phyloP scores from a whole-genome alignment of 257 asterid genomes.

The Lantana camara region DNA sequence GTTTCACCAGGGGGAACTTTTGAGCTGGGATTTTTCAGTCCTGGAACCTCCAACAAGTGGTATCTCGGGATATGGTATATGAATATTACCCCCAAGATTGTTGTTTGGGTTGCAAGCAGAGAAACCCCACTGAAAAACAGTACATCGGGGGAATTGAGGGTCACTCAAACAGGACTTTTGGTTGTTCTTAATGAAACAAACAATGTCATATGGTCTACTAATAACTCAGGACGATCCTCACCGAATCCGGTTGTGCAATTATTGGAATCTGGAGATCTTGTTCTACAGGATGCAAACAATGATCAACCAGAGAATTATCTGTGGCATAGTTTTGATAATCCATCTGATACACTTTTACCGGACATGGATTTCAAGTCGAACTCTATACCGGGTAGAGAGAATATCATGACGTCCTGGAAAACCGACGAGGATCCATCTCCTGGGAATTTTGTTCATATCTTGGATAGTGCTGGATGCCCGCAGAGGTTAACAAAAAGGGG shows the following conservation, averaged over 20 bases:
- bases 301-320: not conserved
- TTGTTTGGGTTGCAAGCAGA: not conserved
- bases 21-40: no score
- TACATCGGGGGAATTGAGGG: constrained; percentile 26
- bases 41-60: no score
- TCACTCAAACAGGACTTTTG: constrained; percentile 28
- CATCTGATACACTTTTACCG: constrained; percentile 37
- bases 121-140: constrained; percentile 22
- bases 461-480: constrained; percentile 32
- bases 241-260: constrained; percentile 33
- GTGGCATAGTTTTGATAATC: constrained; percentile 50
- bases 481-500: constrained; percentile 23
- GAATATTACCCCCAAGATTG: no score
- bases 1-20: no score
- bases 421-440: constrained; percentile 40
- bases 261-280: constrained; percentile 45
- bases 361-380: constrained; percentile 3
- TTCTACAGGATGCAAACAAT: constrained; percentile 29
- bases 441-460: constrained; percentile 17
- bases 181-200: constrained; percentile 30
- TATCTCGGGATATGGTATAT: no score
- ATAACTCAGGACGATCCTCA: constrained; percentile 25
- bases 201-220: constrained; percentile 36
- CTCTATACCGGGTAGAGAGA: constrained; percentile 30
- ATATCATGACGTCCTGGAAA: constrained; percentile 38